These are phyloP conservation scores for Chlamydomonas asymmetrica DNA, from an alignment of 139 green algal genomes.

Conservation along the genomic window DNA sequence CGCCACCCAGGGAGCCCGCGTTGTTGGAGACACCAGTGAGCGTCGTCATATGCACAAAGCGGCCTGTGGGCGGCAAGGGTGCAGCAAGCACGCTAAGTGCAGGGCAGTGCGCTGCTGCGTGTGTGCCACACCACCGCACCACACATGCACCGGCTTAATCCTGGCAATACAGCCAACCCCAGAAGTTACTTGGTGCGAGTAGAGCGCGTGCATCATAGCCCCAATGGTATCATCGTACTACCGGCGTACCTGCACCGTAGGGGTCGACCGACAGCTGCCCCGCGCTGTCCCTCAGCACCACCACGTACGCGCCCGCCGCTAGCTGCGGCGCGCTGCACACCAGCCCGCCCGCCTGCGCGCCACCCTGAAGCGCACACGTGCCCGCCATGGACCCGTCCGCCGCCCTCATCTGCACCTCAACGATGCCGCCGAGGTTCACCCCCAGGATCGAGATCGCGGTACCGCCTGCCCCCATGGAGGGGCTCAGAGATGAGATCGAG, in stretches of 20 bases:
- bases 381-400: neutral
- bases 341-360: neutral
- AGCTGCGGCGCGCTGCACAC: no score
- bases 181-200: neutral
- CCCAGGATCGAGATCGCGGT: neutral
- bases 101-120: no score
- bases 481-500: neutral
- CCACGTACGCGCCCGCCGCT: neutral
- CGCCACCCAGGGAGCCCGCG: constrained; percentile 23
- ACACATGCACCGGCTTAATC: neutral
- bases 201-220: no score
- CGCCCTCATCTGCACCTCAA: neutral
- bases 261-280: neutral
- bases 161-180: neutral
- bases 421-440: neutral
- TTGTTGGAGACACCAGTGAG: neutral
- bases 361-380: neutral
- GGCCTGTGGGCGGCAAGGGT: no score
- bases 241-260: neutral
- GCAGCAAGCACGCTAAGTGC: neutral
- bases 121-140: neutral
- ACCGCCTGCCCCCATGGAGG: neutral
- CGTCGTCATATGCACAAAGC: neutral
- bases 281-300: neutral
- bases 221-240: neutral